phyloP scores from a whole-genome alignment of 2,329 filamentous ascomycete species.

The Diaporthe citriasiana region DNA sequence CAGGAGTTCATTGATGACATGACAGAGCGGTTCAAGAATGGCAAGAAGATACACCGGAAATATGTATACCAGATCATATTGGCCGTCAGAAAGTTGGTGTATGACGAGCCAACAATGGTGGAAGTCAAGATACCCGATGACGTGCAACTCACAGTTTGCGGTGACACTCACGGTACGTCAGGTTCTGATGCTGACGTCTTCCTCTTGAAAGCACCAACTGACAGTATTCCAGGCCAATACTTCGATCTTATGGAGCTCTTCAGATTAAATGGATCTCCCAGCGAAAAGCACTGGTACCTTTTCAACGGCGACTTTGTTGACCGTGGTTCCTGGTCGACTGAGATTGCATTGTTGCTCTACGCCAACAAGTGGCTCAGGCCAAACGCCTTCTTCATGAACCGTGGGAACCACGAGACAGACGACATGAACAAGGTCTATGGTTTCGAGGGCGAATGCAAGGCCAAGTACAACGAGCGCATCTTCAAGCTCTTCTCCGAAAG shows the following conservation, averaged over 20 bases:
- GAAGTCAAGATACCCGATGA: conserved; percentile 86
- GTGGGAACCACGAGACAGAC: conserved; percentile 98
- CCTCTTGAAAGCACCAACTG: conserved; percentile 42
- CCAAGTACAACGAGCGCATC: conserved; percentile 93
- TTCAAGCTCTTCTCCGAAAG: conserved; percentile 99
- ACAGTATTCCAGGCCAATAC: conserved; percentile 79
- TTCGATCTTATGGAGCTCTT: conserved; percentile 98
- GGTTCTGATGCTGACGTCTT: conserved; percentile 16
- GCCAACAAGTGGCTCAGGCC: conserved; percentile 97
- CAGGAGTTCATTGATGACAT: conserved; percentile 98
- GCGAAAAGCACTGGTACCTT: conserved; percentile 90
- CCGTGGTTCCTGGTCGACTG: conserved; percentile 97
- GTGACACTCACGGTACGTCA: conserved; percentile 89
- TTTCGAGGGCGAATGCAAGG: conserved; percentile 98
- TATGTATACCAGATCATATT: conserved; percentile 98
- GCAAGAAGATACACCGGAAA: conserved; percentile 95
- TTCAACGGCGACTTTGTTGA: conserved; percentile 99
- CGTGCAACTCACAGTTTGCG: conserved; percentile 90
- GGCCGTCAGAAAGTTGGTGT: conserved; percentile 89
- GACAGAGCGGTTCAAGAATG: conserved; percentile 94
- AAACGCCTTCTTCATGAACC: conserved; percentile 91
- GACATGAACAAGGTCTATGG: conserved; percentile 99
- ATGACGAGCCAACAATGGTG: conserved; percentile 96
- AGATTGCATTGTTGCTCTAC: conserved; percentile 93
- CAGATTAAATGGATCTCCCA: conserved; percentile 87